Percentiles rank a stretch among this genome's conserved stretches.
Evolutionary conservation across 1,139 yeast genomes (phyloP).

Genomic region (Zygosaccharomyces pseudobailii): DNA sequence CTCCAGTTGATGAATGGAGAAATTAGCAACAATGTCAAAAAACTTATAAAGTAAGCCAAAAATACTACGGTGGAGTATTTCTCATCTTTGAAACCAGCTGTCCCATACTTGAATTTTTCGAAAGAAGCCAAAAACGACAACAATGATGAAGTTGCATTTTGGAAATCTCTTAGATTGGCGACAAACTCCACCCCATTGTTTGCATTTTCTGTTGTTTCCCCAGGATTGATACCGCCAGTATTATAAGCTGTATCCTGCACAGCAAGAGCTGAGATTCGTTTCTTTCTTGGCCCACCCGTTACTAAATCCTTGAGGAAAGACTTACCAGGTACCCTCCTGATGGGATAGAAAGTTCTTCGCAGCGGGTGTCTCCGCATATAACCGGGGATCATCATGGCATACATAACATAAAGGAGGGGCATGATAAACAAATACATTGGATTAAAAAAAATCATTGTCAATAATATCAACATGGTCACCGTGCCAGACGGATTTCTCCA

Average conservation of each 20-base stretch:
- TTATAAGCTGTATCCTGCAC: conserved; percentile 16
- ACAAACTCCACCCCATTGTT: conserved; percentile 37
- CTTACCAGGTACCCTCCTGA: conserved; percentile 51
- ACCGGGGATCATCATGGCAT: conserved; percentile 65
- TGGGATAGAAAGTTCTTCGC: conserved; percentile 40
- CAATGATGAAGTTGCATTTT: conserved; percentile 53
- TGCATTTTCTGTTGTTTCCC: conserved; percentile 20
- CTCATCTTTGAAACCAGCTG: conserved; percentile 73
- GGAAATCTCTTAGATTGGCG: conserved; percentile 41
- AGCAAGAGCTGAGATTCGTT: conserved; percentile 35
- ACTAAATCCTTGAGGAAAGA: conserved; percentile 49
- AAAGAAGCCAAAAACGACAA: conserved; percentile 48
- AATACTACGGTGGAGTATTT: conserved; percentile 54
- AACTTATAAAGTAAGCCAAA: conserved; percentile 42
- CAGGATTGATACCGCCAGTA: conserved; percentile 15
- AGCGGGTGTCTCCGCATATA: conserved; percentile 68
- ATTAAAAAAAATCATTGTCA: conserved; percentile 59
- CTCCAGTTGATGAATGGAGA: conserved; percentile 72
- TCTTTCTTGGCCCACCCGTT: conserved; percentile 37
- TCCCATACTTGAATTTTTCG: conserved; percentile 55
- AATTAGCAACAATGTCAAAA: conserved; percentile 43
- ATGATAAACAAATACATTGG: conserved; percentile 64
- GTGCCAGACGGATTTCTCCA: conserved; percentile 65
- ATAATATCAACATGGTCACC: conserved; percentile 45
- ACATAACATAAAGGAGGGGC: conserved; percentile 55